Evolutionary conservation across 345 rosid species (phyloP).

Genomic region (Arabis hirsuta): DNA sequence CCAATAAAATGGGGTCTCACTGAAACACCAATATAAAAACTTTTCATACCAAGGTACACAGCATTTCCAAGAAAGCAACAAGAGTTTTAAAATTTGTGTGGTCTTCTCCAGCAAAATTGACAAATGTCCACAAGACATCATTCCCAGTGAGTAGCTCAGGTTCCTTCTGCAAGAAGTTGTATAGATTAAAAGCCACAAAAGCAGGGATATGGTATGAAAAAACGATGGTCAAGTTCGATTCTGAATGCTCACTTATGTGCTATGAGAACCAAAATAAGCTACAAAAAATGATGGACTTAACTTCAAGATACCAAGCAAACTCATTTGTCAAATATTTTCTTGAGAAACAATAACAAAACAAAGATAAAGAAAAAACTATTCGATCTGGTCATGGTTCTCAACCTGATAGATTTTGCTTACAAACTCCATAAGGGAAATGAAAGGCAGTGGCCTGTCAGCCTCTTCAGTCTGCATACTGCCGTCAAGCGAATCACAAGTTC

Average conservation of each 20-base stretch:
- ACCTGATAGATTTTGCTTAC: constrained; percentile 95
- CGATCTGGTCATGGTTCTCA: constrained; percentile 7
- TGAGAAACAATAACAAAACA: constrained; percentile 4
- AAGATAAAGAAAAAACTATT: constrained; percentile 19
- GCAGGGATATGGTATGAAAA: neutral
- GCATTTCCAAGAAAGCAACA: constrained; percentile 93
- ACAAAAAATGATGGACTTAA: neutral
- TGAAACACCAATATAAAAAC: constrained; percentile 26
- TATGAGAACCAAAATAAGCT: constrained; percentile 3
- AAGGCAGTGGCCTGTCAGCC: constrained; percentile 56
- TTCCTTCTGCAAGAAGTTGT: constrained; percentile 68
- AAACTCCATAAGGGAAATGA: constrained; percentile 90
- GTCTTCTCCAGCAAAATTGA: constrained; percentile 97
- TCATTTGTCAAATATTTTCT: constrained; percentile 3
- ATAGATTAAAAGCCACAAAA: constrained; percentile 15
- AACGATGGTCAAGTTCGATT: neutral
- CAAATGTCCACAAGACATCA: constrained; percentile 97
- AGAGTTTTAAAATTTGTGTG: constrained; percentile 94
- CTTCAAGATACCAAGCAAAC: constrained; percentile 11
- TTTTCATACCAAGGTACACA: constrained; percentile 83
- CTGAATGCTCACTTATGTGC: constrained; percentile 14
- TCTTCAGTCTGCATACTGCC: constrained; percentile 63
- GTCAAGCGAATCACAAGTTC: constrained; percentile 58
- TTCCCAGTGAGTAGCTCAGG: constrained; percentile 88
- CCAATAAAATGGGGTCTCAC: constrained; percentile 2